These are phyloP conservation scores for Vickermania ingenoplastis DNA, from an alignment of 208 protist genomes.

Conservation along the genomic window DNA sequence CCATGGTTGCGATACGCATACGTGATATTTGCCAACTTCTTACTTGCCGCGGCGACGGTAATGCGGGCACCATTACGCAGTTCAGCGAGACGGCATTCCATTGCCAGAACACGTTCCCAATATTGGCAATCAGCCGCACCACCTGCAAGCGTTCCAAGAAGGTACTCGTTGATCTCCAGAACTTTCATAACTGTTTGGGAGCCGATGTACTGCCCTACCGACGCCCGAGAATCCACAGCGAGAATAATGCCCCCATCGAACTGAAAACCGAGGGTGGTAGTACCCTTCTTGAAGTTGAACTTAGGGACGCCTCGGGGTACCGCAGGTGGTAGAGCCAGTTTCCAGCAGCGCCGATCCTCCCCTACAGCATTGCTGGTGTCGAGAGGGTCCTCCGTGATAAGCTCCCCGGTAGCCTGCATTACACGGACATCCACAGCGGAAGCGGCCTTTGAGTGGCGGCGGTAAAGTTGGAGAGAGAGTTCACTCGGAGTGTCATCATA, in stretches of 20 bases:
- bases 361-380: conserved; percentile 52
- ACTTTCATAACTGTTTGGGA: conserved; percentile 99
- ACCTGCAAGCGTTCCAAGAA: conserved; percentile 99
- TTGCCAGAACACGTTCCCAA: conserved; percentile 98
- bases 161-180: conserved; percentile 98
- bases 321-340: conserved; percentile 62
- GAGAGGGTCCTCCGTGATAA: conserved; percentile 65
- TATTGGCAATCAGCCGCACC: conserved; percentile 99
- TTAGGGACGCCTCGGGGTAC: conserved; percentile 79
- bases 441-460: conserved; percentile 1
- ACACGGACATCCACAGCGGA: conserved; percentile 13
- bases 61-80: conserved; percentile 96
- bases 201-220: conserved; percentile 97
- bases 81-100: conserved; percentile 91
- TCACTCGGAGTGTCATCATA: conserved; percentile 13
- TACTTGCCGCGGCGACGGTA: conserved; percentile 98
- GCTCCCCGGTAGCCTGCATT: conserved; percentile 37
- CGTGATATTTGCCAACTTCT: conserved; percentile 99
- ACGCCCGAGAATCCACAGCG: conserved; percentile 99
- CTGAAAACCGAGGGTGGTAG: conserved; percentile 98
- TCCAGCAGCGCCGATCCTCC: conserved; percentile 58
- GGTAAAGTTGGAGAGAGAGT: conserved; percentile 20
- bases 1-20: conserved; percentile 97
- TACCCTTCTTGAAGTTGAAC: conserved; percentile 92
- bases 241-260: conserved; percentile 98